phyloP scores from a whole-genome alignment of 2,329 filamentous ascomycete genomes.

The Lecanosticta acicola region DNA sequence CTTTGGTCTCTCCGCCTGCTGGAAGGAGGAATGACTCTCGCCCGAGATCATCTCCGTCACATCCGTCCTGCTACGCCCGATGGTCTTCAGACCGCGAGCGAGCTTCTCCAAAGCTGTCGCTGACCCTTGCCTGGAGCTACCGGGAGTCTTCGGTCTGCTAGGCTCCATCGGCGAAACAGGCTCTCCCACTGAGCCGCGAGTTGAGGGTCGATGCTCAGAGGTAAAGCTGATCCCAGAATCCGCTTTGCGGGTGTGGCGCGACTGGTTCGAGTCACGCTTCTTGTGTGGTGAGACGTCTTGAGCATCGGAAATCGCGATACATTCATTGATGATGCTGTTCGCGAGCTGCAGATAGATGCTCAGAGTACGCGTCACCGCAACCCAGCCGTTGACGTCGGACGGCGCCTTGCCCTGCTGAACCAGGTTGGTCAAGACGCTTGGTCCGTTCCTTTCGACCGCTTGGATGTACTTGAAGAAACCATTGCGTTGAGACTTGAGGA shows the following conservation, averaged over 20 bases:
- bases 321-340: constrained; percentile 59
- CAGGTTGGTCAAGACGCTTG: constrained; percentile 48
- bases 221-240: constrained; percentile 61
- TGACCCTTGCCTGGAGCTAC: constrained; percentile 31
- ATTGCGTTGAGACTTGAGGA: constrained; percentile 54
- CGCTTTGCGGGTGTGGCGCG: constrained; percentile 50
- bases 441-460: constrained; percentile 52
- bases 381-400: constrained; percentile 54
- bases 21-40: constrained; percentile 8
- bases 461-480: constrained; percentile 59
- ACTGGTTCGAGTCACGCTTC: constrained; percentile 14
- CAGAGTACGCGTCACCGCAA: constrained; percentile 42
- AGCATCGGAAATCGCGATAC: constrained; percentile 44
- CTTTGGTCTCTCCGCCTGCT: constrained; percentile 19
- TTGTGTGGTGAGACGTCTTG: constrained; percentile 31
- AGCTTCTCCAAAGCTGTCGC: constrained; percentile 52
- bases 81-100: constrained; percentile 54
- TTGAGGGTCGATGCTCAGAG: constrained; percentile 17
- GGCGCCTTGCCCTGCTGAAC: constrained; percentile 49
- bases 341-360: constrained; percentile 54
- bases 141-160: constrained; percentile 32
- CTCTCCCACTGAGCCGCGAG: constrained; percentile 19
- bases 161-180: constrained; percentile 21
- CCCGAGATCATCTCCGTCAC: constrained; percentile 43
- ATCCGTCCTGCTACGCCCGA: constrained; percentile 50